Evolutionary conservation across 306 rosid species (phyloP), one percentile per base, ranked within the genome.

Genomic region (Rubus parviflorus): DNA sequence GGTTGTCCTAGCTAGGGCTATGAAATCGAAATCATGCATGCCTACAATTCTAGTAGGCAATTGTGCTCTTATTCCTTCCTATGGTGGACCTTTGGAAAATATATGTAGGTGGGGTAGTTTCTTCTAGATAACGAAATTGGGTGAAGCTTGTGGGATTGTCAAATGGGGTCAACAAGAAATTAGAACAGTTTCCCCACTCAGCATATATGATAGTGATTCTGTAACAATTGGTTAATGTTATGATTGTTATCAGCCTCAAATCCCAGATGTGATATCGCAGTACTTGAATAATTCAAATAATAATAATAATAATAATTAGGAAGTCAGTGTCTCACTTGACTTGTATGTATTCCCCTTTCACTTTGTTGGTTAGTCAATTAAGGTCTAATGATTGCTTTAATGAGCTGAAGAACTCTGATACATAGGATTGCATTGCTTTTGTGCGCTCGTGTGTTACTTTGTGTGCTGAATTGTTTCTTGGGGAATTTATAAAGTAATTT

Each of bases 161-260:
- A 71, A 68, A 62, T 79, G 80, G 81, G 86, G 66, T 75, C 83
- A 23, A 83, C 57, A 30, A 37, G 66, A 74, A 60, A 30, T 61
- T 46, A n/a, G 41, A 81, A 83, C 84, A 84, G 85, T 87, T 74
- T 72, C 80, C 63, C 88, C 89, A 77, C 84, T 79, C 35, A 42
- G 22, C 47, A 60, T 81, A 3, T 65, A 58, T 17, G 77, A 65
- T 8, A 85, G 80, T 72, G 83, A 74, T 66, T 68, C 75, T 84
- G 58, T 84, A 81, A 82, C 80, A 69, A 73, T 75, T 54, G 56
- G 19, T 52, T 46, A 74, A 69, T 37, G 37, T 71, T 51, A 7
- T 35, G 2, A 60, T 3, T 30, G 35, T 3, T 9, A 45, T 73
- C 67, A 70, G 25, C 67, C 48, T 30, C 65, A 67, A 52, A 61